Evolutionary conservation across 768 basidiomycete species (phyloP).

Genomic region (Xerocomellus chrysenteron): DNA sequence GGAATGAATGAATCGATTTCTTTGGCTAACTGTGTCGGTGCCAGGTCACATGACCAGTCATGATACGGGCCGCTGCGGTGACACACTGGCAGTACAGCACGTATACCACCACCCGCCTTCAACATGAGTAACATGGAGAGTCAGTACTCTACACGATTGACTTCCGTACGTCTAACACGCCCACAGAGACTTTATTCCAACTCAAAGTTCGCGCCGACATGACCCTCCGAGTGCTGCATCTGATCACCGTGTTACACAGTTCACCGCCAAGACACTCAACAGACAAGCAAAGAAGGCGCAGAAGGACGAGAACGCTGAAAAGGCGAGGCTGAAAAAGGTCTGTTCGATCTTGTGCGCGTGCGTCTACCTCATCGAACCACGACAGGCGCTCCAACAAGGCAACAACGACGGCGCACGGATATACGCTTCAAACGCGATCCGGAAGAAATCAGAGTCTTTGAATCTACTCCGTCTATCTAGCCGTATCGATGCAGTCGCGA

Average conservation of each 20-base stretch:
- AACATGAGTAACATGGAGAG: conserved; percentile 87
- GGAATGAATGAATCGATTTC: no score
- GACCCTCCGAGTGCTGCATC: conserved; percentile 9
- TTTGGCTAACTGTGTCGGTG: not conserved
- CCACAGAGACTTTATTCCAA: conserved; percentile 93
- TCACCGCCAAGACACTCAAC: conserved; percentile 94
- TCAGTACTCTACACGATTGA: conserved; percentile 40
- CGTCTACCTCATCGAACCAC: not conserved
- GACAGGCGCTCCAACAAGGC: conserved; percentile 91
- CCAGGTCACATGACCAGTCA: conserved; percentile 11
- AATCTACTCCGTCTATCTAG: conserved; percentile 89
- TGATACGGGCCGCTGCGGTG: not conserved
- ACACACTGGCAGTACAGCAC: not conserved
- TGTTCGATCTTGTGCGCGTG: conserved; percentile 3
- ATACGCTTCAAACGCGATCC: conserved; percentile 96
- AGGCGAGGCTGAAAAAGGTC: conserved; percentile 91
- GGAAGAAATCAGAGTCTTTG: conserved; percentile 94
- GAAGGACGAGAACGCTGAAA: conserved; percentile 91
- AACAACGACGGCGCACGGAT: conserved; percentile 97
- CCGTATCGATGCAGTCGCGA: conserved; percentile 95
- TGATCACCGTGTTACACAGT: conserved; percentile 47
- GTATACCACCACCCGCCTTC: not conserved
- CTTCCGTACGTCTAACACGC: conserved; percentile 1
- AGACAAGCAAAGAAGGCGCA: conserved; percentile 97
- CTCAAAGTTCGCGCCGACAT: conserved; percentile 68